Percentiles rank a stretch among this genome's conserved stretches.
phyloP scores from a whole-genome alignment of 1,139 yeast genomes.

The Yamadazyma songkhlaensis region DNA sequence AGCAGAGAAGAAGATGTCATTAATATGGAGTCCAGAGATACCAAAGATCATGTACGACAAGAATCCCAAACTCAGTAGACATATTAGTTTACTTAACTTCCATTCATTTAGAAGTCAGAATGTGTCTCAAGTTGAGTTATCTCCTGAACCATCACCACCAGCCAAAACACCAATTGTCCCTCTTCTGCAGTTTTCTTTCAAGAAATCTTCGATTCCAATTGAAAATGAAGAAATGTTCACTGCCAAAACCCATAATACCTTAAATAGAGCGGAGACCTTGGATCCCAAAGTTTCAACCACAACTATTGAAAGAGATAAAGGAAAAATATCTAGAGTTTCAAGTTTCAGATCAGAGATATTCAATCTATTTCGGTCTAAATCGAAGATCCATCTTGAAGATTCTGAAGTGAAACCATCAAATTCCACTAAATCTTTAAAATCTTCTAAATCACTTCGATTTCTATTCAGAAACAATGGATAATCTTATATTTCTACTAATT shows the following conservation, averaged over 20 bases:
- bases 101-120: background rate
- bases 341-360: constrained; percentile 6
- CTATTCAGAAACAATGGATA: background rate
- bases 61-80: constrained; percentile 1
- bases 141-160: no score
- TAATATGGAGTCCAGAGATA: constrained; percentile 20
- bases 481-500: constrained; percentile 2
- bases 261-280: background rate
- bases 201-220: background rate
- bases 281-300: background rate
- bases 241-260: constrained; percentile 8
- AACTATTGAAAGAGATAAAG: background rate
- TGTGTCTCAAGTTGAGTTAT: background rate
- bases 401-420: background rate
- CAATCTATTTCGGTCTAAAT: constrained; percentile 3
- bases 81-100: constrained; percentile 7
- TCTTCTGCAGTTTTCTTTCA: background rate
- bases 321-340: constrained; percentile 5
- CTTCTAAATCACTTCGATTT: background rate
- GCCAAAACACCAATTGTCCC: background rate
- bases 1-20: constrained; percentile 16
- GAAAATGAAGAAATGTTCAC: constrained; percentile 4
- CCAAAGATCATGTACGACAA: constrained; percentile 12
- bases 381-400: no score
- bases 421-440: background rate